These are phyloP conservation scores for Colletotrichum tofieldiae DNA, from an alignment of 2,329 filamentous ascomycete species.

Conservation along the genomic window DNA sequence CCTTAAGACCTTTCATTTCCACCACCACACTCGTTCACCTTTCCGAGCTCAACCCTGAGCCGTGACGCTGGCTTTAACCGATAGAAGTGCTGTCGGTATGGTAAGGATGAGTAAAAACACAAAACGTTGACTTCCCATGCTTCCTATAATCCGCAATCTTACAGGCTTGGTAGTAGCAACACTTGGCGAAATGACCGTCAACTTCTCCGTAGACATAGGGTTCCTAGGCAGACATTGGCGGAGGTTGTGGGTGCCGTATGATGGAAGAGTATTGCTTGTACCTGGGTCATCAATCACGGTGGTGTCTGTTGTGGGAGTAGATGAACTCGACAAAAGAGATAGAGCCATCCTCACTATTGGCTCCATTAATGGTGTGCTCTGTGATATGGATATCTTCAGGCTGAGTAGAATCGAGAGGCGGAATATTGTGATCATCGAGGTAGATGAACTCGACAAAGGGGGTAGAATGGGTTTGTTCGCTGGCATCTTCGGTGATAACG, in stretches of 20 bases:
- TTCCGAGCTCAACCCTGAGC: background rate
- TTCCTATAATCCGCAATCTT: background rate
- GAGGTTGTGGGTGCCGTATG: background rate
- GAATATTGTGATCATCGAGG: background rate
- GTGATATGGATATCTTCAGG: background rate
- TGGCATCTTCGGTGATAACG: background rate
- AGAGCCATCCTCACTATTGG: background rate
- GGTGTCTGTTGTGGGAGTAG: background rate
- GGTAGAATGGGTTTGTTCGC: background rate
- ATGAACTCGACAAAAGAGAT: background rate
- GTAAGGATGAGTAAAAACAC: too few species aligned
- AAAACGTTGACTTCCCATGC: background rate
- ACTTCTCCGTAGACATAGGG: background rate
- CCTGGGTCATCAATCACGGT: background rate
- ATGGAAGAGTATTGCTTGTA: background rate
- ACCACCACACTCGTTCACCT: background rate
- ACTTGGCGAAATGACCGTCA: background rate
- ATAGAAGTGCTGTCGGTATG: background rate
- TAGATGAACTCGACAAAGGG: background rate
- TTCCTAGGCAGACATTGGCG: background rate
- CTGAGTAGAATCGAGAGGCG: background rate
- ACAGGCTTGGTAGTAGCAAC: background rate
- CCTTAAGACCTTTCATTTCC: background rate
- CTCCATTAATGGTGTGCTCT: background rate
- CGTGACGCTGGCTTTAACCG: background rate